Percentiles rank a stretch among this genome's conserved stretches.
Conservation (phyloP, 164 flowering plant genomes). For the Cinnamomum chago region DNA sequence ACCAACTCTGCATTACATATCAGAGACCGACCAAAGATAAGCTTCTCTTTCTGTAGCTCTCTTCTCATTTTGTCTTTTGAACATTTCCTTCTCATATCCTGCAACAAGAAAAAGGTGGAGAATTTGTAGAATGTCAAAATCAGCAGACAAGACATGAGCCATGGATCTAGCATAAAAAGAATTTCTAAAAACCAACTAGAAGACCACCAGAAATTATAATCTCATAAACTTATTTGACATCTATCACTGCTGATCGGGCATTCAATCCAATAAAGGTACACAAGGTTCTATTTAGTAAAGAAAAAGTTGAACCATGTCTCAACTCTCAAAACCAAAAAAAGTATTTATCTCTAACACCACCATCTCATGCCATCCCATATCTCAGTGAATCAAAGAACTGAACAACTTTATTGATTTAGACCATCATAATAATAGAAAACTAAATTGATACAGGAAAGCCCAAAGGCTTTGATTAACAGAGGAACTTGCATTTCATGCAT, state of each 20-base stretch:
- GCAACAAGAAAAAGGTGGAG: constrained; percentile 12
- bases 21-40: constrained; percentile 92
- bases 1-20: constrained; percentile 43
- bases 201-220: neutral
- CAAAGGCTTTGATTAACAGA: no score
- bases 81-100: constrained; percentile 75
- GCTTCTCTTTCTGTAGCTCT: constrained; percentile 79
- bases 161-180: neutral
- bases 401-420: no score
- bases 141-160: neutral
- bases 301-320: no score
- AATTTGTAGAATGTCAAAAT: neutral
- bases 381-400: no score
- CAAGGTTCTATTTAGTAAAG: no score
- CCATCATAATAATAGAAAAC: no score
- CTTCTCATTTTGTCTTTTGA: constrained; percentile 69
- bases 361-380: no score
- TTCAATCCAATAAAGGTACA: no score
- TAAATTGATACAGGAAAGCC: no score
- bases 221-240: neutral
- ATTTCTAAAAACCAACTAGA: neutral
- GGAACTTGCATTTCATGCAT: no score
- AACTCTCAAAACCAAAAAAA: no score
- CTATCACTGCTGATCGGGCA: neutral
- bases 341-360: no score